These are phyloP conservation scores for Geotrichum cucujoidarum DNA, from an alignment of 1,139 yeast species.

Conservation along the genomic window DNA sequence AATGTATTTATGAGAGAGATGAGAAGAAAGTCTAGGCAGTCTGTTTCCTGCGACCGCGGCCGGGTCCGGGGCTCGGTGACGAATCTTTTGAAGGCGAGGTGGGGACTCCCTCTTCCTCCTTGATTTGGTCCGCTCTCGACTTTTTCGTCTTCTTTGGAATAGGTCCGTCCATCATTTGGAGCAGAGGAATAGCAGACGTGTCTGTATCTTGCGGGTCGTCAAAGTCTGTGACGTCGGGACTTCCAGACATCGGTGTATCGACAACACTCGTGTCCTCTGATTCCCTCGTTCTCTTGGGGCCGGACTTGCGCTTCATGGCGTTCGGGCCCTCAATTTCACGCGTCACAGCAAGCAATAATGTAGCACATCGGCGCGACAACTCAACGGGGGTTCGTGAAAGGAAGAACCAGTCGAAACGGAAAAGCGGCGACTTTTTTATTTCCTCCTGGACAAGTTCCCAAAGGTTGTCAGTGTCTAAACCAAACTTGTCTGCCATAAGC, in stretches of 20 bases:
- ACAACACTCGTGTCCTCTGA: constrained; percentile 17
- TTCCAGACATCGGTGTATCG: constrained; percentile 21
- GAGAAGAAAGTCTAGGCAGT: not conserved
- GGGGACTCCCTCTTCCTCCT: constrained; percentile 16
- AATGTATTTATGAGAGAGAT: too few species aligned
- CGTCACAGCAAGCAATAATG: constrained; percentile 48
- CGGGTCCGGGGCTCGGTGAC: constrained; percentile 1
- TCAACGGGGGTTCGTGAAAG: constrained; percentile 84
- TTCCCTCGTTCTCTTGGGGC: constrained; percentile 13
- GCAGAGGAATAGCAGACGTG: not conserved
- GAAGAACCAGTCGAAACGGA: constrained; percentile 88
- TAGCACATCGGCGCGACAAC: constrained; percentile 74
- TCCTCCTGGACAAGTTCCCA: constrained; percentile 78
- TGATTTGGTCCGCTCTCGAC: constrained; percentile 22
- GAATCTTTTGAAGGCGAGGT: not conserved
- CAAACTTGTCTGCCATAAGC: constrained; percentile 67
- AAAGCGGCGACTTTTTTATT: constrained; percentile 64
- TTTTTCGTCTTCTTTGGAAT: constrained; percentile 24
- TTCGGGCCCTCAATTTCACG: constrained; percentile 33
- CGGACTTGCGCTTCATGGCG: constrained; percentile 22
- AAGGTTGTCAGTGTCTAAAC: constrained; percentile 69
- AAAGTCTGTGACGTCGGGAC: constrained; percentile 23
- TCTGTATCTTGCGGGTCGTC: constrained; percentile 24
- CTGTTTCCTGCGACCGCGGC: constrained; percentile 6
- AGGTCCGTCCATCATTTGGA: constrained; percentile 14